Conservation (phyloP, 257 asterid genomes). For the Rhazya stricta region DNA sequence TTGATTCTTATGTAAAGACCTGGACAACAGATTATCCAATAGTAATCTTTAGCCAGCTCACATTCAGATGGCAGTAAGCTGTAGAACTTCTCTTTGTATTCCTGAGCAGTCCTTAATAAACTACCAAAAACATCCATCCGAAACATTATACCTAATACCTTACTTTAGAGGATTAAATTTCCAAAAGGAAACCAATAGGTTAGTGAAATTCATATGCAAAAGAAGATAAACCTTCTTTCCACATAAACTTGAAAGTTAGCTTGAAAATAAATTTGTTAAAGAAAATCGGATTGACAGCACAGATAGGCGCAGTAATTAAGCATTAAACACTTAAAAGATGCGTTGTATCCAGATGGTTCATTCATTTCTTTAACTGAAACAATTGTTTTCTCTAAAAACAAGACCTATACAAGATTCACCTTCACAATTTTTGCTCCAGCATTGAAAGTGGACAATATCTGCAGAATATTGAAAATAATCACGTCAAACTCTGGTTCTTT, state of each 20-base stretch:
- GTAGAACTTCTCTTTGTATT: background rate
- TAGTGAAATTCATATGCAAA: background rate
- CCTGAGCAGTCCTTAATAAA: background rate
- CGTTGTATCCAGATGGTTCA: background rate
- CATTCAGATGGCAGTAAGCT: background rate
- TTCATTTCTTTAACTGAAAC: background rate
- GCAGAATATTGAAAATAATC: slow-evolving; percentile 24
- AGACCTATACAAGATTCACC: slow-evolving; percentile 34
- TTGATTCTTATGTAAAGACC: background rate
- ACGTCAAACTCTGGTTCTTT: slow-evolving; percentile 5
- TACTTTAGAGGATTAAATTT: background rate
- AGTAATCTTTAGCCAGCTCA: background rate
- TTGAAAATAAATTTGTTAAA: background rate
- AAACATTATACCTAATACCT: background rate
- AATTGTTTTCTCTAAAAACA: background rate
- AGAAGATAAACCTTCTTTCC: background rate
- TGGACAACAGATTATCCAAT: background rate
- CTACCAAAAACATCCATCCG: background rate
- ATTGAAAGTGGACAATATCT: slow-evolving; percentile 59
- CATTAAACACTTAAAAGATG: background rate
- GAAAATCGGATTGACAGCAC: background rate
- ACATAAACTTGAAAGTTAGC: background rate
- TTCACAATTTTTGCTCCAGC: slow-evolving; percentile 73
- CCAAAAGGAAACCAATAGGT: background rate
- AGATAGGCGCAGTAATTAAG: background rate